phyloP scores from a whole-genome alignment of 306 rosid genomes.

The Gynostemma pentaphyllum region DNA sequence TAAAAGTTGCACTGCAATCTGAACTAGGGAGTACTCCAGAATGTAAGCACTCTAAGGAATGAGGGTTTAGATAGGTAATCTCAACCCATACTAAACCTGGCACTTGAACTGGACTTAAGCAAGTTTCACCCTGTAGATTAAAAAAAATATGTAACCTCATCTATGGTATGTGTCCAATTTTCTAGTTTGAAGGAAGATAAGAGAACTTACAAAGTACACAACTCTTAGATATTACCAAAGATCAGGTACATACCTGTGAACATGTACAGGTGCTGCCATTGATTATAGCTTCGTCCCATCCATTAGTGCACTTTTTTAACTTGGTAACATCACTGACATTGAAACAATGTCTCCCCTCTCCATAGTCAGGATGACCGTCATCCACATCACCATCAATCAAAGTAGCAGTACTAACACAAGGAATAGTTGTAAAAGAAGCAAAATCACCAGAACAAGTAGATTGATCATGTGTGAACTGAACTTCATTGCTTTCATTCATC shows the following conservation, averaged over 20 bases:
- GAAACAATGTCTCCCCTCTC: slow-evolving; percentile 44
- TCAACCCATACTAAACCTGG: slow-evolving; percentile 70
- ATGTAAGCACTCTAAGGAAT: slow-evolving; percentile 37
- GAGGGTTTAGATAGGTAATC: slow-evolving; percentile 49
- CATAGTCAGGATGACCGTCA: slow-evolving; percentile 18
- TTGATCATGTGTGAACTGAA: slow-evolving; percentile 19
- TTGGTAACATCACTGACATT: slow-evolving; percentile 47
- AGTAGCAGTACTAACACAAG: slow-evolving; percentile 23
- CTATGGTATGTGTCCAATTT: slow-evolving; percentile 8
- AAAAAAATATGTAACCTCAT: slow-evolving; percentile 15
- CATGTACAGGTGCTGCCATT: slow-evolving; percentile 34
- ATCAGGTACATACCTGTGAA: slow-evolving; percentile 35
- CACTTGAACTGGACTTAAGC: slow-evolving; percentile 62
- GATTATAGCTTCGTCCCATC: slow-evolving; percentile 29
- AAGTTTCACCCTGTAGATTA: slow-evolving; percentile 44
- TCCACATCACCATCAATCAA: slow-evolving; percentile 18
- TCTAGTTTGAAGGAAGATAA: background rate
- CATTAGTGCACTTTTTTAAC: slow-evolving; percentile 49
- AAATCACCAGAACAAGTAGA: slow-evolving; percentile 41
- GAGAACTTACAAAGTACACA: slow-evolving; percentile 12
- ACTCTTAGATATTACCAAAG: slow-evolving; percentile 10
- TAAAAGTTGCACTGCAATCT: slow-evolving; percentile 50
- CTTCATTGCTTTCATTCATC: slow-evolving; percentile 39
- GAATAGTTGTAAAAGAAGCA: slow-evolving; percentile 34
- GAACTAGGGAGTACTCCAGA: slow-evolving; percentile 20